phyloP scores from a whole-genome alignment of 1,139 yeast species.

The Hyphopichia burtonii region DNA sequence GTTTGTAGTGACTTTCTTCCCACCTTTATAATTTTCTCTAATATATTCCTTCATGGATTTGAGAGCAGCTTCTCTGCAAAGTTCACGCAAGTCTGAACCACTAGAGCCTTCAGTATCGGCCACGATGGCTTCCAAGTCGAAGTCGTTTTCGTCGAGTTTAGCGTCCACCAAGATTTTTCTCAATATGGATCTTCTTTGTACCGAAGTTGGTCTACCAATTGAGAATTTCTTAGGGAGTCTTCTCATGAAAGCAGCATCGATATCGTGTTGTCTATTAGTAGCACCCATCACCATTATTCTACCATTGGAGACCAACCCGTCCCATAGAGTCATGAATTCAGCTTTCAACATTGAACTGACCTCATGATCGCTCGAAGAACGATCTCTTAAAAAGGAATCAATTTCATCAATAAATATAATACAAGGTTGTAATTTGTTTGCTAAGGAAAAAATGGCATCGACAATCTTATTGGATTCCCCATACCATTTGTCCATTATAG shows the following conservation, averaged over 20 bases:
- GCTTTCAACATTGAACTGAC: constrained; percentile 95
- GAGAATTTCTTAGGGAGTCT: constrained; percentile 91
- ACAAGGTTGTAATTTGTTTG: constrained; percentile 88
- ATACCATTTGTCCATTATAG: constrained; percentile 97
- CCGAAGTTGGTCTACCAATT: constrained; percentile 66
- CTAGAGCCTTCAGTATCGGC: constrained; percentile 70
- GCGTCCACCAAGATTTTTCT: constrained; percentile 66
- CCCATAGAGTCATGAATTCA: constrained; percentile 98
- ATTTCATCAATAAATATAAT: constrained; percentile 95
- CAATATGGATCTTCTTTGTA: constrained; percentile 71
- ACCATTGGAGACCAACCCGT: constrained; percentile 78
- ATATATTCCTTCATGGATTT: constrained; percentile 86
- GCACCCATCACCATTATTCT: constrained; percentile 90
- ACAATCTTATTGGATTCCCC: constrained; percentile 95
- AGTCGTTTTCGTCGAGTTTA: constrained; percentile 51
- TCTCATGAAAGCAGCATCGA: constrained; percentile 88
- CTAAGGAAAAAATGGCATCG: constrained; percentile 89
- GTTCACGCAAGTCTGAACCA: constrained; percentile 89
- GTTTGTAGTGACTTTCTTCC: constrained; percentile 30
- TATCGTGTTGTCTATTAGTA: constrained; percentile 88
- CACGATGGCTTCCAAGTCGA: constrained; percentile 64
- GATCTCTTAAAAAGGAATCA: constrained; percentile 87
- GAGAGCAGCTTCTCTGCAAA: constrained; percentile 92
- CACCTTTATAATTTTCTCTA: constrained; percentile 44
- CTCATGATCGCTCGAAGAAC: constrained; percentile 86